Evolutionary conservation across 768 basidiomycete species (phyloP).

Genomic region (Vishniacozyma victoriae): DNA sequence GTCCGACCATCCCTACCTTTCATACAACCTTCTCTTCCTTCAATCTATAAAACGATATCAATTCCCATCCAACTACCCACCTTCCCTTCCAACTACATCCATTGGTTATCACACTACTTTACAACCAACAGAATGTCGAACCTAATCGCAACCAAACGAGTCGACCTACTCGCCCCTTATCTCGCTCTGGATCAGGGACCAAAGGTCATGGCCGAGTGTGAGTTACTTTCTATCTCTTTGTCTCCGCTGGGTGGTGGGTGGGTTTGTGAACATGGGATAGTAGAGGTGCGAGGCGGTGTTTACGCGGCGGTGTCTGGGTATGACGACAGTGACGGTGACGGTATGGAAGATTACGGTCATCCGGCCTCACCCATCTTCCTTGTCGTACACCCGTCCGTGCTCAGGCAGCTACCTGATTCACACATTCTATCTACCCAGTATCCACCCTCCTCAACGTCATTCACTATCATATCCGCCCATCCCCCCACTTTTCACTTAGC

Average conservation of each 20-base stretch:
- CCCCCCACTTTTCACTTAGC: too few relatives aligned
- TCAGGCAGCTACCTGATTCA: too few relatives aligned
- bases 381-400: too few relatives aligned
- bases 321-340: too few relatives aligned
- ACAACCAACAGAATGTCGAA: conserved; percentile 29
- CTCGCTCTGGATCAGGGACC: conserved; percentile 83
- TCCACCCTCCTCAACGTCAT: too few relatives aligned
- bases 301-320: too few relatives aligned
- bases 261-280: too few relatives aligned
- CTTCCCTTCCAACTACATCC: conserved; percentile 1
- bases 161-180: conserved; percentile 80
- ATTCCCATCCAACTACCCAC: not conserved
- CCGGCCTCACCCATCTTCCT: too few relatives aligned
- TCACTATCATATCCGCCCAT: too few relatives aligned
- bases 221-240: conserved; percentile 9
- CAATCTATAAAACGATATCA: not conserved
- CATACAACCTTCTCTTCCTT: not conserved
- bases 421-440: too few relatives aligned
- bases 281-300: too few relatives aligned
- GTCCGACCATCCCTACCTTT: not conserved
- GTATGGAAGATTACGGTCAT: too few relatives aligned
- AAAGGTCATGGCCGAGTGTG: conserved; percentile 80
- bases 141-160: conserved; percentile 45
- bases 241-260: conserved; percentile 1
- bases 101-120: not conserved